Evolutionary conservation across 2,329 filamentous ascomycete genomes (phyloP).

Genomic region (Truncatella angustata): DNA sequence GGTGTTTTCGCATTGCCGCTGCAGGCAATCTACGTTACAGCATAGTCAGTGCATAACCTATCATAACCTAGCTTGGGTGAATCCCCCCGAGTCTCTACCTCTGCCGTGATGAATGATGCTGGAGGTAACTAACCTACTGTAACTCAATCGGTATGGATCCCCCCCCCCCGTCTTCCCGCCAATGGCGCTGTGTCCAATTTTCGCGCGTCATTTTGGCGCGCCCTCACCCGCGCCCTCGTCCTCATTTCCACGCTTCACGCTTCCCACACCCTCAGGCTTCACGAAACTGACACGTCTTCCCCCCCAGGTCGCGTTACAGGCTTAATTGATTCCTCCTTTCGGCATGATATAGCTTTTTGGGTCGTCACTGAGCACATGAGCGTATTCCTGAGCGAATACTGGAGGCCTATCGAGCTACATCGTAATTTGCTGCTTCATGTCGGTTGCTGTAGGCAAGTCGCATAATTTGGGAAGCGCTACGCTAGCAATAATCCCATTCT

Average conservation of each 20-base stretch:
- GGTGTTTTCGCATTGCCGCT: neutral
- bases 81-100: neutral
- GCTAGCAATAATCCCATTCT: neutral
- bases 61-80: too few relatives aligned
- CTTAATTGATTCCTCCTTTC: conserved; percentile 29
- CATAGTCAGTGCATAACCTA: too few relatives aligned
- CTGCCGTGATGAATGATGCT: too few relatives aligned
- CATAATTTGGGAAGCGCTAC: neutral
- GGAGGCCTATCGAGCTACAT: neutral
- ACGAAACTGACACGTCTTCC: conserved; percentile 35
- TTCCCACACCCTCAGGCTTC: conserved; percentile 17
- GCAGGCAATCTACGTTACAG: neutral
- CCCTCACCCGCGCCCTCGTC: too few relatives aligned
- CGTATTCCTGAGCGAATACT: neutral
- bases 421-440: neutral
- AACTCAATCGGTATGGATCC: too few relatives aligned
- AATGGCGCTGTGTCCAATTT: conserved; percentile 3
- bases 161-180: neutral
- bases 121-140: too few relatives aligned
- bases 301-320: conserved; percentile 12
- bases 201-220: conserved; percentile 13
- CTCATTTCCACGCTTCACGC: conserved; percentile 11
- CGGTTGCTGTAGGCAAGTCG: neutral
- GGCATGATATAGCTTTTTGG: conserved; percentile 15
- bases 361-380: neutral